Conservation (phyloP, 164 flowering plant genomes). For the Vitis rupestris region DNA sequence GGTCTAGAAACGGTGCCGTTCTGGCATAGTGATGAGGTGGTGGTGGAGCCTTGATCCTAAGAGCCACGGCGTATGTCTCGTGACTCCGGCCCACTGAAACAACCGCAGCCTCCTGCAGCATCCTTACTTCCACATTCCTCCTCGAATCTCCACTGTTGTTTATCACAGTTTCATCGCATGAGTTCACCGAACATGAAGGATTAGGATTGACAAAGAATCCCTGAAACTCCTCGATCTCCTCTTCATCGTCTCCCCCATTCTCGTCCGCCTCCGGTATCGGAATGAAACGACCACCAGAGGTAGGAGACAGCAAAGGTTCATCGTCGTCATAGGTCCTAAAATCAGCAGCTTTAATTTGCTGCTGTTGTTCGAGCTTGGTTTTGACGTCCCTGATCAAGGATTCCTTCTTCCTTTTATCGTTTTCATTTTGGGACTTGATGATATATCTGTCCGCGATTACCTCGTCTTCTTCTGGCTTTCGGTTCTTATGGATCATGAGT, state of each 20-base stretch:
- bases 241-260: conserved; percentile 31
- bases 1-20: conserved; percentile 23
- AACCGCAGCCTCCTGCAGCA: conserved; percentile 66
- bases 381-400: conserved; percentile 11
- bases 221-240: conserved; percentile 58
- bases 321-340: conserved; percentile 65
- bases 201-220: conserved; percentile 66
- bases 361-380: conserved; percentile 1
- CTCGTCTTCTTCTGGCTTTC: neutral
- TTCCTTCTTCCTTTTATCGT: conserved; percentile 17
- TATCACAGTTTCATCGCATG: conserved; percentile 9
- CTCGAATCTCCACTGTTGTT: conserved; percentile 15
- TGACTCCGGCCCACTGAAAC: conserved; percentile 45
- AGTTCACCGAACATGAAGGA: conserved; percentile 20
- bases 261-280: conserved; percentile 75
- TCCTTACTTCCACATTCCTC: conserved; percentile 42
- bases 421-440: conserved; percentile 12
- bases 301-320: conserved; percentile 65
- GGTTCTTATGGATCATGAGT: conserved; percentile 54
- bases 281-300: conserved; percentile 34
- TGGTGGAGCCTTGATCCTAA: conserved; percentile 72
- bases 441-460: neutral
- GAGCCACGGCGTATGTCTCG: conserved; percentile 69
- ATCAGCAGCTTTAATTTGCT: conserved; percentile 9
- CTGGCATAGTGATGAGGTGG: conserved; percentile 16